Conservation (phyloP, 2,329 filamentous ascomycete genomes). For the Aspergillus bombycis region DNA sequence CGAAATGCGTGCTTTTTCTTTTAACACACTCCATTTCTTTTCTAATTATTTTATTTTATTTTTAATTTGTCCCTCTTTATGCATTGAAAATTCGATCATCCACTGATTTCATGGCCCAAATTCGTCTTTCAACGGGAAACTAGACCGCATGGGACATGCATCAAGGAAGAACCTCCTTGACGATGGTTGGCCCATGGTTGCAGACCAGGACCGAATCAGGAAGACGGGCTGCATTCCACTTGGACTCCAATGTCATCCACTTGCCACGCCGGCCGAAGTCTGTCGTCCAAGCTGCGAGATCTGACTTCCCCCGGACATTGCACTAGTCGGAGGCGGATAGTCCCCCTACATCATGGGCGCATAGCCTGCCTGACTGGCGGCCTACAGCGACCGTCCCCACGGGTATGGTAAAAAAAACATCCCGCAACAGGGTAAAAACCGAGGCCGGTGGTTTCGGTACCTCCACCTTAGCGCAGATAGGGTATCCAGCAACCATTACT, state of each 20-base stretch:
- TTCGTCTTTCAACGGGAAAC: background rate
- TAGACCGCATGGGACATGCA: slow-evolving; percentile 1
- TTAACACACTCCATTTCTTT: background rate
- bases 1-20: background rate
- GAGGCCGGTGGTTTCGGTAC: slow-evolving; percentile 7
- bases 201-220: slow-evolving; percentile 18
- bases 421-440: slow-evolving; percentile 25
- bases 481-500: slow-evolving; percentile 14
- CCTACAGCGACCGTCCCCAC: slow-evolving; percentile 15
- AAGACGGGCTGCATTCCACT: background rate
- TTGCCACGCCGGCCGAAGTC: slow-evolving; percentile 14
- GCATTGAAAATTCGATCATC: background rate
- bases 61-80: background rate
- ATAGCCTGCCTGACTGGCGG: slow-evolving; percentile 9
- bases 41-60: background rate
- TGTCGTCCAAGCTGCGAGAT: slow-evolving; percentile 6
- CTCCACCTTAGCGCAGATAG: slow-evolving; percentile 13
- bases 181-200: slow-evolving; percentile 12
- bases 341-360: slow-evolving; percentile 8
- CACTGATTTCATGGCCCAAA: background rate
- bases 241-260: slow-evolving; percentile 4
- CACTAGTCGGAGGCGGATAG: background rate
- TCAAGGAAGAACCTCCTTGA: background rate
- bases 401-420: background rate
- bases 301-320: background rate